Evolutionary conservation across 1,284 basidiomycete species (phyloP), one percentile per base, ranked within the genome.

Genomic region (Cryptococcus wingfieldii): DNA sequence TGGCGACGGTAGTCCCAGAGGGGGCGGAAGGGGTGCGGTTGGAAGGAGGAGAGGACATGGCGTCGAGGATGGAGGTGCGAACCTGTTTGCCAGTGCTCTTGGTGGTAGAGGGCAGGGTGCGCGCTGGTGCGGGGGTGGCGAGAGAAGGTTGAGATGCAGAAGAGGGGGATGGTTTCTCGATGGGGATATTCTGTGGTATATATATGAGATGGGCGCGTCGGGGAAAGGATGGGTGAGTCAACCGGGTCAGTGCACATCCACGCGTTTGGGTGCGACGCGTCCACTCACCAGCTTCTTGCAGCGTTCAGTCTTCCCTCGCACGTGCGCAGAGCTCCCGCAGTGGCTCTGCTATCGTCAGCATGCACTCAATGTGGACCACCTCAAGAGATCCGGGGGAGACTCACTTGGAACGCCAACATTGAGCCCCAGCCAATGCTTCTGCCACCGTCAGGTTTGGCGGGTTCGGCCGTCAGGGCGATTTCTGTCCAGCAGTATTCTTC

Each of bases 401-500:
- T 61, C 25, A 63, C 58, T 37, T 61, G 55, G 43, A 62, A 75
- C 42, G 69, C 65, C 41, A 54, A 66, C 34, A 75, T 52, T 38
- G 60, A 64, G 4, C 73, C 73, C 34, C 72, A 54, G 1, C 73
- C 72, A 13, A 68, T 61, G 9, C 39, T 41, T 25, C 59, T 62
- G 0, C 70, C 71, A 5, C 70, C 72, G 27, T 69, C 64, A 8
- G 19, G 14, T 10, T 34, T n/a, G 0, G 55, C 23, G 0, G 70
- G 64, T 56, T 73, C 71, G 16, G 71, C 59, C n/a, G 57, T 60
- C 16, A 75, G 64, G 6, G 61, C 44, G 13, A 69, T 54, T 46
- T 75, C 71, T 9, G 50, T 55, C 70, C 71, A 75, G 50, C 73
- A 75, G 19, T 56, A 49, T 38, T 73, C 71, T 31, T 75, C 73